Percentiles rank a stretch among this genome's conserved stretches.
phyloP scores from a whole-genome alignment of 108 stramenopile species.

The Discostella pseudostelligera region DNA sequence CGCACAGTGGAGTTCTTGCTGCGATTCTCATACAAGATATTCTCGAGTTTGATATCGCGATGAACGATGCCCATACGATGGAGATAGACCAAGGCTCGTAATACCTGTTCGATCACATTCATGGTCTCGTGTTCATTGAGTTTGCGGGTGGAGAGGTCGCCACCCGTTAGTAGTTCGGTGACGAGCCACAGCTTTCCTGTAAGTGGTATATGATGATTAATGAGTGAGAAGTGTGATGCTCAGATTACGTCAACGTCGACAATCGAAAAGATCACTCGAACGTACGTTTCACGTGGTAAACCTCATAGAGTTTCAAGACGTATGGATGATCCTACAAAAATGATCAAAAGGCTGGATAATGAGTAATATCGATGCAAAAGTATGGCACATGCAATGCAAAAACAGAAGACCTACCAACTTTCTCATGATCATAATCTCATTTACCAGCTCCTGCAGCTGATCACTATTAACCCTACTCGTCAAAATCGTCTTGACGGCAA shows the following conservation, averaged over 20 bases:
- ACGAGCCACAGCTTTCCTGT: conserved; percentile 68
- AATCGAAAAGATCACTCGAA: no score
- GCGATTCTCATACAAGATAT: conserved; percentile 49
- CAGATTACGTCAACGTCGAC: no score
- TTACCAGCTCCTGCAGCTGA: conserved; percentile 48
- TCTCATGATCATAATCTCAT: conserved; percentile 59
- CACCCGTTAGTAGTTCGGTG: conserved; percentile 68
- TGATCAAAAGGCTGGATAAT: no score
- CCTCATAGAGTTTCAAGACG: conserved; percentile 77
- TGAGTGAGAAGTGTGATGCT: no score
- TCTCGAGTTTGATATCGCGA: conserved; percentile 83
- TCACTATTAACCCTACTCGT: conserved; percentile 46
- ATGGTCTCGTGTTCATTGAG: conserved; percentile 60
- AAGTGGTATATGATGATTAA: neutral
- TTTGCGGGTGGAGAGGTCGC: conserved; percentile 70
- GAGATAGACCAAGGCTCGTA: conserved; percentile 64
- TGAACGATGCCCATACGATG: conserved; percentile 67
- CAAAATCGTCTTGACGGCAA: conserved; percentile 56
- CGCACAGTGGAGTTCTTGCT: conserved; percentile 45
- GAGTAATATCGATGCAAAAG: neutral
- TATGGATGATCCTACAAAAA: conserved; percentile 61
- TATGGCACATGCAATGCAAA: neutral
- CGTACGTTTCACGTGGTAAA: conserved; percentile 60
- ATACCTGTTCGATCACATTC: conserved; percentile 60
- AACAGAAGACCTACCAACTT: conserved; percentile 28